Conservation (phyloP, 2,329 filamentous ascomycete genomes). For the Hypoxylon sp. region DNA sequence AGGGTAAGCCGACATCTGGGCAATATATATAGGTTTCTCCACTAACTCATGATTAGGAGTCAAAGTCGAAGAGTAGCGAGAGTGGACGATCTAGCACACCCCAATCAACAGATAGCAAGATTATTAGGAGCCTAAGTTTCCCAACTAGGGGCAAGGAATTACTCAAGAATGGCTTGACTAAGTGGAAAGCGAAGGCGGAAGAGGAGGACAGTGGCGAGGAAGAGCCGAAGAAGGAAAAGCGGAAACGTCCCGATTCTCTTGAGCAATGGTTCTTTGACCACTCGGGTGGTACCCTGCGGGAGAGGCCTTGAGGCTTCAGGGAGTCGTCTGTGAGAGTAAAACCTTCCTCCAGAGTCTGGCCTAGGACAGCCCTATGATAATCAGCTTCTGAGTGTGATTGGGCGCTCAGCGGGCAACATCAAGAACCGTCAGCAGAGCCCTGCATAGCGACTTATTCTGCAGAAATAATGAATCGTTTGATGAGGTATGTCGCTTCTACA, state of each 20-base stretch:
- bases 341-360: neutral
- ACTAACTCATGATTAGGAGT: slow-evolving; percentile 5
- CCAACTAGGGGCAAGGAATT: slow-evolving; percentile 21
- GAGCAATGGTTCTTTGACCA: slow-evolving; percentile 51
- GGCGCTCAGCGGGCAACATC: neutral
- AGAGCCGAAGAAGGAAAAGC: neutral
- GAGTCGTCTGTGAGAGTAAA: neutral
- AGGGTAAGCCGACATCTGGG: neutral
- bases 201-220: neutral
- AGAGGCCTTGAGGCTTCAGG: slow-evolving; percentile 5
- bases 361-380: no score
- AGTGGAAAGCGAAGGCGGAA: slow-evolving; percentile 29
- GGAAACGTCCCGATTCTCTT: slow-evolving; percentile 40
- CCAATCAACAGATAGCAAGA: neutral
- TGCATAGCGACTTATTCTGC: neutral
- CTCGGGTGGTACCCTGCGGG: slow-evolving; percentile 48
- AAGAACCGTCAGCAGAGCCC: neutral
- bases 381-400: no score
- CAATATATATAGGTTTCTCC: neutral
- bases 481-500: neutral
- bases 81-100: neutral
- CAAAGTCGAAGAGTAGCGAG: neutral
- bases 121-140: slow-evolving; percentile 26
- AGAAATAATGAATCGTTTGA: neutral
- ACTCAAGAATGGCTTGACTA: slow-evolving; percentile 23